These are phyloP conservation scores for Yamadazyma siamensis DNA, from an alignment of 1,139 yeast genomes.

Conservation along the genomic window DNA sequence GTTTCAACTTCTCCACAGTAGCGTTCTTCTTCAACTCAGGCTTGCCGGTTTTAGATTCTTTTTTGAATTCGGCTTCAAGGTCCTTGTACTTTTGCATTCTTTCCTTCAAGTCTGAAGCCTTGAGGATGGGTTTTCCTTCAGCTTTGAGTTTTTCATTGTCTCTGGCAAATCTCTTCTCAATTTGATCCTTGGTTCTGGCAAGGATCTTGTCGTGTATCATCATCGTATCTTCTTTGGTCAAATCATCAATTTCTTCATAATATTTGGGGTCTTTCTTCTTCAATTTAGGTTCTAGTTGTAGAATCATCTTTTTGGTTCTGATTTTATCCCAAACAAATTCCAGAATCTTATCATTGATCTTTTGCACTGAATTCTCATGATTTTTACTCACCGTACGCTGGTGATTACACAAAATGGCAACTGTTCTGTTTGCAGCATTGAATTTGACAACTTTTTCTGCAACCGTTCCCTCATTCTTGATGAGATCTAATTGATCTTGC, in stretches of 20 bases:
- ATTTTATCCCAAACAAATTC: conserved; percentile 85
- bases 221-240: conserved; percentile 61
- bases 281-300: conserved; percentile 58
- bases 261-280: conserved; percentile 51
- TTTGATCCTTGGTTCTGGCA: conserved; percentile 61
- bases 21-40: conserved; percentile 51
- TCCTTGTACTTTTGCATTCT: conserved; percentile 60
- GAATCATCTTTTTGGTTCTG: conserved; percentile 66
- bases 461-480: conserved; percentile 79
- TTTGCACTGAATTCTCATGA: conserved; percentile 77
- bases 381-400: conserved; percentile 88
- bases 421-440: conserved; percentile 94
- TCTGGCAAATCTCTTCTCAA: conserved; percentile 60
- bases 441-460: conserved; percentile 83
- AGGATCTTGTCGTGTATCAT: conserved; percentile 55
- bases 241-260: conserved; percentile 70
- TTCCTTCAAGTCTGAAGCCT: conserved; percentile 53
- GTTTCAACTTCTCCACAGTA: conserved; percentile 70
- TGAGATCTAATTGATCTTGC: conserved; percentile 89
- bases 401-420: conserved; percentile 95
- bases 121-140: conserved; percentile 52
- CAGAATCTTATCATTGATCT: conserved; percentile 69
- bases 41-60: conserved; percentile 61
- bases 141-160: conserved; percentile 73
- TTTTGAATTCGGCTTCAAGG: conserved; percentile 47